Evolutionary conservation across 2,329 filamentous ascomycete genomes (phyloP), one percentile per base, ranked within the genome.

Genomic region (Sclerotinia sclerotiorum): DNA sequence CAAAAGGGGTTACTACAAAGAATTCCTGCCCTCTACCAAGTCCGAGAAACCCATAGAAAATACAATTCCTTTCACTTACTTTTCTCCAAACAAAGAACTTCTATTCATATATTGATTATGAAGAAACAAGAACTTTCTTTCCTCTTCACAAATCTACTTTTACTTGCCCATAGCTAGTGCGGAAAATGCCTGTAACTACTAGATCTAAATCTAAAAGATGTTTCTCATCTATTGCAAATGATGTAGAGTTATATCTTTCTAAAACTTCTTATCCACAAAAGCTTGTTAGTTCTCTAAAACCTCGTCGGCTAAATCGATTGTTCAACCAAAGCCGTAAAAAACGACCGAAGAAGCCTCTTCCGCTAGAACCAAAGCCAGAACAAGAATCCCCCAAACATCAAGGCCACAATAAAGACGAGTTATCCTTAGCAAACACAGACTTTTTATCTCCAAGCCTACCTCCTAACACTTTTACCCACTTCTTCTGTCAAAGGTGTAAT

Each of bases 181-280:
- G 15, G 56, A 60, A 60, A 46, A 60, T 60, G 56, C 17, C 56
- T 29, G 42, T 44, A 60, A 46, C 2, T 13, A 60, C 56, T 13
- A 46, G 56, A 11, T 29, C 39, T 46, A 27, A 11, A 8, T 58
- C 56, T 1, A 29, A 29, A 46, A 46, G 17, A 46, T 8, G 24
- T 29, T n/a, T 29, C 56, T 46, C n/a, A 21, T 46, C 56, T n/a
- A 21, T 60, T 15, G 5, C n/a, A 46, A 60, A 29, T 21, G 24
- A 60, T 46, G 35, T 21, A 19, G 17, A 46, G 56, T 21, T 44
- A 10, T 24, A 7, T 58, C 39, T 44, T 58, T 17, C 39, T 39
- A 46, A 58, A 21, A 19, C 15, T 46, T 58, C 24, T 19, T 58
- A 15, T 8, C 21, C 44, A 46, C n/a, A 29, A 44, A 44, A 58